A percentile compares a stretch with the other conserved stretches of the same genome.
Evolutionary conservation across 208 protist species (phyloP).

Genomic region (Tritrichomonas musculus): DNA sequence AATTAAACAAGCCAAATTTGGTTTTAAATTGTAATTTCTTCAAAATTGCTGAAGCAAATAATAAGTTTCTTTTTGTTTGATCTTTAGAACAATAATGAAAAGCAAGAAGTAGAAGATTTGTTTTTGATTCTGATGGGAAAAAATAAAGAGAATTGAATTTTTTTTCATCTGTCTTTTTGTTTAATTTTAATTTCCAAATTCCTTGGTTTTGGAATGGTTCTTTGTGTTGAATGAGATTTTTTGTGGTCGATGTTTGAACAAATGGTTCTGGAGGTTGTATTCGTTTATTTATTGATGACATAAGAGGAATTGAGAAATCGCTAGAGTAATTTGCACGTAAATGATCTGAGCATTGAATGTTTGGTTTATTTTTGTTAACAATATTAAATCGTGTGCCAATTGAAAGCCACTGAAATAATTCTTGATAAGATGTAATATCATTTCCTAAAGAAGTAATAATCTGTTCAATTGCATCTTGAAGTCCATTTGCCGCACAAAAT

Average conservation of each 20-base stretch:
- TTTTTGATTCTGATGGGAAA: neutral
- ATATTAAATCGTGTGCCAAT: neutral
- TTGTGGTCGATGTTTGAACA: neutral
- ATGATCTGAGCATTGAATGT: neutral
- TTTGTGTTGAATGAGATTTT: neutral
- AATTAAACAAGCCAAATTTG: neutral
- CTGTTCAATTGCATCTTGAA: neutral
- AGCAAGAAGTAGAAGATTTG: neutral
- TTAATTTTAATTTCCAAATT: neutral
- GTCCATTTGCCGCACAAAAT: neutral
- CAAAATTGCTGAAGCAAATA: neutral
- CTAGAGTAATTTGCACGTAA: neutral
- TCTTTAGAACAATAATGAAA: neutral
- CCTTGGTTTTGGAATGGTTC: neutral
- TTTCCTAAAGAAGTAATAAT: neutral
- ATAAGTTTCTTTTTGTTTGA: neutral
- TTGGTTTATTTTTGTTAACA: neutral
- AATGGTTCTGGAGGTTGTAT: neutral
- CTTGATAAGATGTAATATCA: neutral
- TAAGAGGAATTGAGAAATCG: neutral
- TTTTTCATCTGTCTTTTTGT: no score
- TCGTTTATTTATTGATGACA: neutral
- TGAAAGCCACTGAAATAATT: neutral
- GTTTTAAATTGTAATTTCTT: neutral
- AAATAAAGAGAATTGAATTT: no score